phyloP scores from a whole-genome alignment of 2,329 filamentous ascomycete species.

The Aureobasidium sp. region DNA sequence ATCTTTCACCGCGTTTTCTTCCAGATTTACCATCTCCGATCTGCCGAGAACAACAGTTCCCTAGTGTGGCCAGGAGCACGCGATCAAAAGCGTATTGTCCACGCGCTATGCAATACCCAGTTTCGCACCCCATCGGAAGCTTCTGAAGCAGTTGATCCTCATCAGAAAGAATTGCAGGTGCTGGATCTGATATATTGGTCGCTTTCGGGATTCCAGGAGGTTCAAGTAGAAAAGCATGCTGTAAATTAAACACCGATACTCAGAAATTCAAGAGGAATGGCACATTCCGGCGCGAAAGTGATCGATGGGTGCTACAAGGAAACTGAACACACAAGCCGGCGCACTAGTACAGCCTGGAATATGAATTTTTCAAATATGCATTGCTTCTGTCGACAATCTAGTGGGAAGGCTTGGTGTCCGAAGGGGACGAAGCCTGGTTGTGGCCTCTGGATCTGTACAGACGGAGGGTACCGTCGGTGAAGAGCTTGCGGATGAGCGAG shows the following conservation, averaged over 20 bases:
- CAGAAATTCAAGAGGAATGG: neutral
- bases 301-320: neutral
- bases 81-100: neutral
- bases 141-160: neutral
- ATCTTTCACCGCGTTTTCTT: too few species aligned
- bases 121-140: neutral
- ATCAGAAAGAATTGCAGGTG: neutral
- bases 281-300: too few species aligned
- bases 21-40: too few species aligned
- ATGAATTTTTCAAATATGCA: neutral
- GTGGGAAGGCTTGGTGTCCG: constrained; percentile 12
- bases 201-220: neutral
- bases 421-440: constrained; percentile 14
- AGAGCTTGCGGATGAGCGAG: constrained; percentile 73
- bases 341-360: neutral
- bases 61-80: too few species aligned
- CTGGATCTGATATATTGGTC: neutral
- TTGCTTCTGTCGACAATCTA: constrained; percentile 7
- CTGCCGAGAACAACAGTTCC: too few species aligned
- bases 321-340: neutral
- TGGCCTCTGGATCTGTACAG: constrained; percentile 14
- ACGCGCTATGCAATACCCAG: neutral
- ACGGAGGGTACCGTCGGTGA: constrained; percentile 85
- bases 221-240: neutral
- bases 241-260: neutral